Conservation (phyloP, 345 rosid genomes). For the Gossypium longicalyx region DNA sequence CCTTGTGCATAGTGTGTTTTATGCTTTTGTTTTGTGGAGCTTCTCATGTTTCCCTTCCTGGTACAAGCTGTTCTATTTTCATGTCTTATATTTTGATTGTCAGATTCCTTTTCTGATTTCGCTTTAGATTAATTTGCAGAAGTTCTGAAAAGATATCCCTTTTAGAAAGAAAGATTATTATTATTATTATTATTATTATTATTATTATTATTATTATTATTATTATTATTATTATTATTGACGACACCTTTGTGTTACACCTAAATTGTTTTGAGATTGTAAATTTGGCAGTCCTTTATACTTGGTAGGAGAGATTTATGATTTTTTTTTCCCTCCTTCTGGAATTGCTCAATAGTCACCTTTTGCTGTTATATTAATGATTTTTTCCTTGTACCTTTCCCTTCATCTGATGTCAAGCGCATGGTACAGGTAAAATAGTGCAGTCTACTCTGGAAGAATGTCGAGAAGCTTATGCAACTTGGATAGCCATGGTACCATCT, state of each 20-base stretch:
- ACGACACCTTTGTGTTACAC: neutral
- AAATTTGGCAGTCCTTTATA: no score
- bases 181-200: neutral
- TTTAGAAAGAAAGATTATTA: neutral
- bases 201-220: neutral
- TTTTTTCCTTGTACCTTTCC: neutral
- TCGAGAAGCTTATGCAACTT: slow-evolving; percentile 67
- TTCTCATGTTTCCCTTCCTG: neutral
- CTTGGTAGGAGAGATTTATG: neutral
- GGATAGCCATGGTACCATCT: slow-evolving; percentile 63
- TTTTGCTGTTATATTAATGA: neutral
- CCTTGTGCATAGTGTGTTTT: neutral
- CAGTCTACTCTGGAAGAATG: slow-evolving; percentile 89
- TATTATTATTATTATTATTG: neutral
- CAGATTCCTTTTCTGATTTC: no score
- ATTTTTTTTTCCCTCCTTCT: neutral
- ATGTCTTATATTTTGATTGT: no score
- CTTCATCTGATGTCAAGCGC: slow-evolving; percentile 6
- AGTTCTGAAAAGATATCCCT: neutral
- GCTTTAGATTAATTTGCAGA: neutral
- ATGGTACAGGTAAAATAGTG: slow-evolving; percentile 71
- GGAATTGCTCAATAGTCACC: neutral
- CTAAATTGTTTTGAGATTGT: neutral
- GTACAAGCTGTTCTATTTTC: neutral
- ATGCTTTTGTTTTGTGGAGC: neutral